These are phyloP conservation scores for Nicotiana otophora DNA, from an alignment of 257 asterid genomes.

Conservation along the genomic window DNA sequence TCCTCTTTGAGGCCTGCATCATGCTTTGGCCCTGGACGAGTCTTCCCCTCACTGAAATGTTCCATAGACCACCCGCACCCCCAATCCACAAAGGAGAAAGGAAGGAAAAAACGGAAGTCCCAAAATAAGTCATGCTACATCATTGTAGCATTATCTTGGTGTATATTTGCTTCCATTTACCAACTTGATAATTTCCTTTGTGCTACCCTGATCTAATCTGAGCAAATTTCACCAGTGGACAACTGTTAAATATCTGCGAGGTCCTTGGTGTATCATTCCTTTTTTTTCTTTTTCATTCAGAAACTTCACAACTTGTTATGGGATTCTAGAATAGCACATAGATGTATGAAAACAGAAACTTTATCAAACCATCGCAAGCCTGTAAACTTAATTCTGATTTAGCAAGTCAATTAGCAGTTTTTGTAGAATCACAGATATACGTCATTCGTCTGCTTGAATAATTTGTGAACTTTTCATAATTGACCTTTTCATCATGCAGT, in stretches of 20 bases:
- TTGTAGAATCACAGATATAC: neutral
- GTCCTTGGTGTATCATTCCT: neutral
- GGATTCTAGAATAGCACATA: neutral
- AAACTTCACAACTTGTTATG: neutral
- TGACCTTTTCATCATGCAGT: constrained; percentile 45
- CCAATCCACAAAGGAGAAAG: neutral
- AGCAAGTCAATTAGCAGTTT: neutral
- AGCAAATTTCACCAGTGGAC: neutral
- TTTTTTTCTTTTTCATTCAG: neutral
- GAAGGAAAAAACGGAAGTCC: neutral
- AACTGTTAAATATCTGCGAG: neutral
- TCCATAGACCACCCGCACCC: neutral
- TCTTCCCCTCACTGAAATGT: neutral
- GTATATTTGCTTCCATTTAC: neutral
- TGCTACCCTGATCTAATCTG: neutral
- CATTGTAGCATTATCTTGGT: neutral
- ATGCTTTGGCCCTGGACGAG: neutral
- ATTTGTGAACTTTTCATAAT: neutral
- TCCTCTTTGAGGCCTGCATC: neutral
- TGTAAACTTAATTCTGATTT: neutral
- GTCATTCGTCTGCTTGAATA: neutral
- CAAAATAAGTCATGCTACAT: neutral
- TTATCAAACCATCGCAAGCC: neutral
- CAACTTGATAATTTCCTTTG: neutral
- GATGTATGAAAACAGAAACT: neutral